Percentiles rank a stretch among this genome's conserved stretches.
These are phyloP conservation scores for Cyberlindnera subsufficiens DNA, from an alignment of 805 yeast genomes.

Conservation along the genomic window DNA sequence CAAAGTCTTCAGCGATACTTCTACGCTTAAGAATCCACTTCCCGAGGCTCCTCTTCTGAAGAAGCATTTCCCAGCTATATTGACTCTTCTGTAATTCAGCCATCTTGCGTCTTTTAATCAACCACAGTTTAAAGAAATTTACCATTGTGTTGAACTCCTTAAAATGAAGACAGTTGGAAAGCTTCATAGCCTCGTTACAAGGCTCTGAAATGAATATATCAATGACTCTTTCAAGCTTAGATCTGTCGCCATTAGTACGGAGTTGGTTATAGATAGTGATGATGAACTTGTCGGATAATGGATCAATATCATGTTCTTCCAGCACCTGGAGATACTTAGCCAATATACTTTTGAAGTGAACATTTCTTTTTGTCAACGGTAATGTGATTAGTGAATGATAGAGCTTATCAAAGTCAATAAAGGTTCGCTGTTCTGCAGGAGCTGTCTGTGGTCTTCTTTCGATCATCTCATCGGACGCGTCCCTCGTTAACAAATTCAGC, in stretches of 20 bases:
- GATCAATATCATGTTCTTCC: slow-evolving; percentile 11
- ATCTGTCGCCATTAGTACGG: neutral
- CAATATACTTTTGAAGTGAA: slow-evolving; percentile 17
- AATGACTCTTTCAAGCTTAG: slow-evolving; percentile 14
- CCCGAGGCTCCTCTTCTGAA: slow-evolving; percentile 11
- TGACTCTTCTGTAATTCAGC: slow-evolving; percentile 12
- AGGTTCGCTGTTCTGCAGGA: neutral
- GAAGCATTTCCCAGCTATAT: slow-evolving; percentile 14
- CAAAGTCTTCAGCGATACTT: slow-evolving; percentile 12
- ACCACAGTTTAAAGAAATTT: slow-evolving; percentile 14
- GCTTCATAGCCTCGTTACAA: slow-evolving; percentile 20
- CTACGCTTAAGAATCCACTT: slow-evolving; percentile 10
- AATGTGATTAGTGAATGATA: slow-evolving; percentile 4
- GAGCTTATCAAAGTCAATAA: slow-evolving; percentile 11
- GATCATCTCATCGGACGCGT: slow-evolving; percentile 1
- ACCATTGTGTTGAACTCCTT: slow-evolving; percentile 5
- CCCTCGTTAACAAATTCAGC: slow-evolving; percentile 9
- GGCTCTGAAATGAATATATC: slow-evolving; percentile 18
- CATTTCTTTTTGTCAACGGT: slow-evolving; percentile 3
- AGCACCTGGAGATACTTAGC: slow-evolving; percentile 12
- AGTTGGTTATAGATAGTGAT: slow-evolving; percentile 21
- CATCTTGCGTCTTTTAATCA: slow-evolving; percentile 14
- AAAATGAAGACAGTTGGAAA: slow-evolving; percentile 17
- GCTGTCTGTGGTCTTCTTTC: slow-evolving; percentile 2
- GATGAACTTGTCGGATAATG: slow-evolving; percentile 15